A percentile compares a stretch with the other conserved stretches of the same genome.
Conservation (phyloP, 257 asterid species). For the Plantago major region DNA sequence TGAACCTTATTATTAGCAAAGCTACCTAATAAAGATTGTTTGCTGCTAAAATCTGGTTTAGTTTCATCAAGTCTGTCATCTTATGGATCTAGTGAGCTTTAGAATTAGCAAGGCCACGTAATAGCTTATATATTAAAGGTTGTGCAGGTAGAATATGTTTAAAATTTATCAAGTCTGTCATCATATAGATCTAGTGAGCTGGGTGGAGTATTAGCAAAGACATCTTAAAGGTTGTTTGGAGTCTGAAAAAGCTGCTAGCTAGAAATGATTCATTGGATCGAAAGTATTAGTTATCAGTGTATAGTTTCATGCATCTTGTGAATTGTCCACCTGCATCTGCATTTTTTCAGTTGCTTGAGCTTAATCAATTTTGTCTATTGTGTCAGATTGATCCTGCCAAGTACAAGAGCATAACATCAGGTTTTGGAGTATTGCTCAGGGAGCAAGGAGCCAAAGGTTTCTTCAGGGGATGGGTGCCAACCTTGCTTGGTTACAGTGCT, state of each 20-base stretch:
- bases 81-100: too few species aligned
- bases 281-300: neutral
- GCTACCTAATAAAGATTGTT: too few species aligned
- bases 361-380: slow-evolving; percentile 7
- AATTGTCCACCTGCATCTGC: too few species aligned
- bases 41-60: too few species aligned
- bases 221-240: neutral
- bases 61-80: too few species aligned
- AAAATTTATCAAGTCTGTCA: too few species aligned
- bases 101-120: too few species aligned
- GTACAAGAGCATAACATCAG: slow-evolving; percentile 54
- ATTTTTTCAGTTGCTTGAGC: neutral
- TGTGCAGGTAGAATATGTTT: too few species aligned
- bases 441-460: slow-evolving; percentile 56
- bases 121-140: too few species aligned
- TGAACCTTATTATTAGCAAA: too few species aligned
- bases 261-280: neutral
- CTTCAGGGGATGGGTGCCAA: slow-evolving; percentile 65
- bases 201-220: too few species aligned
- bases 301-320: neutral
- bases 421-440: slow-evolving; percentile 47
- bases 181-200: too few species aligned
- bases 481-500: slow-evolving; percentile 60
- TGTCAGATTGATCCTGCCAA: slow-evolving; percentile 51
- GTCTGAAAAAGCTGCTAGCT: neutral